phyloP scores from a whole-genome alignment of 2,329 filamentous ascomycete genomes.

The Rugonectria rugulosa region DNA sequence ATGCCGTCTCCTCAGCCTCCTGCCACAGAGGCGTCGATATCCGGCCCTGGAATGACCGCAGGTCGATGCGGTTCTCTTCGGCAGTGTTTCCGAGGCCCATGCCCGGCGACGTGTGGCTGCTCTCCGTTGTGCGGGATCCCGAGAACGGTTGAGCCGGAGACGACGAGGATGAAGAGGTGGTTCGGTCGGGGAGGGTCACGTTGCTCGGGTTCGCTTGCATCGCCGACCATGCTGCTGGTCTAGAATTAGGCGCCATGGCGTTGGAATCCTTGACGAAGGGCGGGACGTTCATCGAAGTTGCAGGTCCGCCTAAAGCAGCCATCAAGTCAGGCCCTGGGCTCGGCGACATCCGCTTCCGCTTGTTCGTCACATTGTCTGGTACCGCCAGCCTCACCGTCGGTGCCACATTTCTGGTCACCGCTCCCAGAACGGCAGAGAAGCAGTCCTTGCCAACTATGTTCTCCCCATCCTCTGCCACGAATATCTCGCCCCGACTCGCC shows the following conservation, averaged over 20 bases:
- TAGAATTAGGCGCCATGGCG: not conserved
- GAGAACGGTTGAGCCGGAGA: constrained; percentile 38
- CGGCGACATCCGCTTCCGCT: constrained; percentile 43
- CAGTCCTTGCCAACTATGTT: constrained; percentile 34
- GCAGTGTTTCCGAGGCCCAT: constrained; percentile 45
- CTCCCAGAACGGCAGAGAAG: constrained; percentile 45
- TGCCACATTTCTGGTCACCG: constrained; percentile 42
- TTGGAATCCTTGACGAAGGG: not conserved
- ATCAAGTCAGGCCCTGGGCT: constrained; percentile 34
- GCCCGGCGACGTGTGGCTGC: constrained; percentile 43
- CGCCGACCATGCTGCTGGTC: constrained; percentile 3
- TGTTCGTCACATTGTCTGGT: constrained; percentile 35
- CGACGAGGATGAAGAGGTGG: constrained; percentile 43
- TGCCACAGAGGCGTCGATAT: constrained; percentile 42
- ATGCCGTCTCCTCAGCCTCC: constrained; percentile 38
- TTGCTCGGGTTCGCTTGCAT: constrained; percentile 17
- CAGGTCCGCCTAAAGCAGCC: not conserved
- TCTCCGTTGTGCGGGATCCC: constrained; percentile 35
- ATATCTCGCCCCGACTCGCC: not conserved
- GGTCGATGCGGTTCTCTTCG: constrained; percentile 46
- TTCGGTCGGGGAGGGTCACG: constrained; percentile 42
- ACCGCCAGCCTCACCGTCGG: constrained; percentile 20
- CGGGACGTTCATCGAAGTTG: not conserved
- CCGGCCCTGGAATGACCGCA: constrained; percentile 44
- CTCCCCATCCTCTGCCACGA: not conserved